phyloP scores from a whole-genome alignment of 257 asterid species.

The Plantago major region DNA sequence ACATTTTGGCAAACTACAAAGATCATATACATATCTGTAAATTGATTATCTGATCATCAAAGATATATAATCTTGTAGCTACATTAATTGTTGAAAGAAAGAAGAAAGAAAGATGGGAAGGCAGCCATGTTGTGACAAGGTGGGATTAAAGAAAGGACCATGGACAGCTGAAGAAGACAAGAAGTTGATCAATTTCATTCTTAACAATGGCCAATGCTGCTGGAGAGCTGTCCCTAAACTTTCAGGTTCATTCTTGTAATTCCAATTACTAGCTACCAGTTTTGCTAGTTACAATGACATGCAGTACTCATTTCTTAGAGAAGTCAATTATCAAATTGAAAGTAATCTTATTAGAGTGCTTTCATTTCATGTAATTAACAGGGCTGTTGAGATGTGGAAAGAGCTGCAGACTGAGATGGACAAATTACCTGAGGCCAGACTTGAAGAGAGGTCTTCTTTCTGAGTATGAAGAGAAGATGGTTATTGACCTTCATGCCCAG shows the following conservation, averaged over 20 bases:
- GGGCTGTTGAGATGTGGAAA: constrained; percentile 92
- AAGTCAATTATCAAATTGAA: too few species aligned
- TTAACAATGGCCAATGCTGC: constrained; percentile 89
- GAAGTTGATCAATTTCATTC: constrained; percentile 75
- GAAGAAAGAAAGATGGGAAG: constrained; percentile 81
- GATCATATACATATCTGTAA: too few species aligned
- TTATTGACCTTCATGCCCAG: constrained; percentile 95
- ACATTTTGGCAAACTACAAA: background rate
- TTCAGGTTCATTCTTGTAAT: constrained; percentile 51
- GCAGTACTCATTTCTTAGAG: too few species aligned
- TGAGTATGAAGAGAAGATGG: constrained; percentile 83
- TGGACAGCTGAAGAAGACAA: constrained; percentile 94
- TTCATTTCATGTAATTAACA: too few species aligned
- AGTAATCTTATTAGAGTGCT: too few species aligned
- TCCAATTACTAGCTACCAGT: background rate
- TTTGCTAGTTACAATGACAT: too few species aligned
- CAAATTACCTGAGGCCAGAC: constrained; percentile 87
- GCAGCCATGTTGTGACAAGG: constrained; percentile 93
- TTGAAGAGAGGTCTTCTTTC: constrained; percentile 89
- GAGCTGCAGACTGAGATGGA: constrained; percentile 95
- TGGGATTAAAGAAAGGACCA: constrained; percentile 94
- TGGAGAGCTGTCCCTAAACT: constrained; percentile 98
- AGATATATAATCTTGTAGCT: background rate
- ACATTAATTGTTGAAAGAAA: too few species aligned
- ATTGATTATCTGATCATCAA: background rate